Base-by-base conservation (phyloP, 1,284 basidiomycete species). In the Marasmius tenuissimus region DNA sequence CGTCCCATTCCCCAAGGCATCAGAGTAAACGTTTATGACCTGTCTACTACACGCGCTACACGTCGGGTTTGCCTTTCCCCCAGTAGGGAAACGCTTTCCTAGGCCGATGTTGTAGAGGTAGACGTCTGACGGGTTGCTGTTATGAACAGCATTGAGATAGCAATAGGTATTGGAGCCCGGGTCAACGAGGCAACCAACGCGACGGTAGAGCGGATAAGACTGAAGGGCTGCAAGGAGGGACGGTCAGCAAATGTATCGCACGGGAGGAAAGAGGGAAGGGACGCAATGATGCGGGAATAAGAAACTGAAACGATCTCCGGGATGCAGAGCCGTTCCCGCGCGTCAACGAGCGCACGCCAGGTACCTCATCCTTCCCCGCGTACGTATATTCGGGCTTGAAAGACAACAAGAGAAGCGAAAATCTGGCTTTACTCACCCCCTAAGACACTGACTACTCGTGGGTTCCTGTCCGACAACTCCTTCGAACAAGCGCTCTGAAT, bases 151-250 rank as follows among this genome's bases (percentile, higher is more conserved):
- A 62, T 85, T 78, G 60, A 91, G 59, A 74, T 85, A 92, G 75
- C 91, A 93, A 73, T 91, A 93, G 0, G 83, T 74, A 66, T 85
- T 80, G 37, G 83, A 80, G 3, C 74, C 70, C 7, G 82, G 75
- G 71, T 91, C 79, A 3, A 79, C 65, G 33, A 83, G 75, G 69
- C 90, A 92, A 6, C 78, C 87, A 0, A 78, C 76, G 10, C 76
- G 69, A 49, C 85, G 81, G 81, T 90, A 83, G 53, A 90, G 64
- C 16, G 73, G 66, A 70, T 85, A 93, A 12, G 85, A 76, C 63
- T 82, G 73, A 10, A 93, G 74, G 40, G 81, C 88, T 89, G 66
- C 3, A 62, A 33, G 42, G 6, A 57, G 51, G 53, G 39, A 61
- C 38, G 53, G 37, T 27, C 27, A 27, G 27, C 27, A n/a, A n/a